Evolutionary conservation across 1,139 yeast species (phyloP), one percentile per base, ranked within the genome.

Genomic region (Barnettozyma hawaiiensis): DNA sequence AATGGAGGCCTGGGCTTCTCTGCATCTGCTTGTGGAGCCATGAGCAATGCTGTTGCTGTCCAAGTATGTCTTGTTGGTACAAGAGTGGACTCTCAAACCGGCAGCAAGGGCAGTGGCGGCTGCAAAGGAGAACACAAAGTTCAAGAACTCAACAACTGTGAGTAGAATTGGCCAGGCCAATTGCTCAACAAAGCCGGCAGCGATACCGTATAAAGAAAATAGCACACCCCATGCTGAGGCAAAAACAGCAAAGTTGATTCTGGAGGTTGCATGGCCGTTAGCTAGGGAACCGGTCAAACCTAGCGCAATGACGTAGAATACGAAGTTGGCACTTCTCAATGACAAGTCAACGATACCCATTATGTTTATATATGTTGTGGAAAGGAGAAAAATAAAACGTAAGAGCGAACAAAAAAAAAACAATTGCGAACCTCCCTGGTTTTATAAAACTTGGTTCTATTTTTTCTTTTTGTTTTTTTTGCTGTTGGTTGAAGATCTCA

Each of bases 101-200:
- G 89, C 95, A 45, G 97, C 97, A 64, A 92, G 71, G 42, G 96
- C 96, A 46, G 95, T 79, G 54, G 92, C 97, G 54, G 86, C 97
- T 45, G 97, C 81, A 67, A 92, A 86, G 47, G 96, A 81, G 78
- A 92, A 90, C 54, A 90, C 85, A 61, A 81, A 70, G 76, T 89
- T 87, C 67, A 92, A 72, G 68, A 87, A 81, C 74, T 92, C 98
- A 61, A 86, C 69, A 45, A 71, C 58, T 46, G 82, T 78, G 63
- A 86, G 68, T 53, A 89, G 65, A 46, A 85, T 67, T 55, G 97
- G 97, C 83, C 94, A 85, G 40, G 96, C 95, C 51, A 90, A 73
- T 53, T 82, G 78, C 48, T 81, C 80, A 56, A 86, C 62, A 57
- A 90, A 80, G 71, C 78, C 81, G 41, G 97, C 96, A 4, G 20